These are phyloP conservation scores for Chrysoporthe austroafricana DNA, from an alignment of 2,329 filamentous ascomycete species.

Conservation along the genomic window DNA sequence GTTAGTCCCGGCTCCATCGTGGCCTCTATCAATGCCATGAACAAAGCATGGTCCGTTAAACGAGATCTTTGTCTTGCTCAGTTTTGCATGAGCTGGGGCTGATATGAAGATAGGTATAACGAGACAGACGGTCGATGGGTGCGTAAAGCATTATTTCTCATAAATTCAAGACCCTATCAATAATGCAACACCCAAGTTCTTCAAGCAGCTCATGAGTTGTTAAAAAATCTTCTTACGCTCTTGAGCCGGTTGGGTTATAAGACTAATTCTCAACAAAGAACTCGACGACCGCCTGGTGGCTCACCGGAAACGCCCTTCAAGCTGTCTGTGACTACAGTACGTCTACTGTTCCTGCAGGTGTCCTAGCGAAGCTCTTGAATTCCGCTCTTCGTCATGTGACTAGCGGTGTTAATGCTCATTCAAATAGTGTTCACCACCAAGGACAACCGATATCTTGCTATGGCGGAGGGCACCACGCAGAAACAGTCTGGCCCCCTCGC, in stretches of 20 bases:
- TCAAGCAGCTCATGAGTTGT: background rate
- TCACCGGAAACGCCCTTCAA: slow-evolving; percentile 43
- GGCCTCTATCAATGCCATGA: slow-evolving; percentile 41
- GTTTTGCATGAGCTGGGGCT: background rate
- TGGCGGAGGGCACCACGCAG: slow-evolving; percentile 38
- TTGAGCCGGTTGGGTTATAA: no score
- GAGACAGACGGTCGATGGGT: slow-evolving; percentile 35
- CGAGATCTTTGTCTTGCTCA: background rate
- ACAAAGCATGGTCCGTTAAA: slow-evolving; percentile 35
- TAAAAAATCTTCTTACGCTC: background rate
- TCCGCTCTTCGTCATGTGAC: background rate
- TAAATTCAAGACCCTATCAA: background rate
- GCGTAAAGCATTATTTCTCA: background rate
- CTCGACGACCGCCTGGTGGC: slow-evolving; percentile 42
- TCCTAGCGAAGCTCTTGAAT: background rate
- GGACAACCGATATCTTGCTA: slow-evolving; percentile 36
- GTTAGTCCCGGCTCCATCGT: slow-evolving; percentile 6
- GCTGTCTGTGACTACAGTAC: slow-evolving; percentile 41
- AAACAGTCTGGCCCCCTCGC: slow-evolving; percentile 39
- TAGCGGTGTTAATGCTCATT: background rate
- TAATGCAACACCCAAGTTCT: background rate
- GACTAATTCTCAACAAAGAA: slow-evolving; percentile 35
- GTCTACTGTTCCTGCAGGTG: background rate
- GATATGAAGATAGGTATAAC: slow-evolving; percentile 31
- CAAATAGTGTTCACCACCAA: slow-evolving; percentile 35